These are phyloP conservation scores for Thelonectria discophora DNA, from an alignment of 2,329 filamentous ascomycete genomes.

Conservation along the genomic window DNA sequence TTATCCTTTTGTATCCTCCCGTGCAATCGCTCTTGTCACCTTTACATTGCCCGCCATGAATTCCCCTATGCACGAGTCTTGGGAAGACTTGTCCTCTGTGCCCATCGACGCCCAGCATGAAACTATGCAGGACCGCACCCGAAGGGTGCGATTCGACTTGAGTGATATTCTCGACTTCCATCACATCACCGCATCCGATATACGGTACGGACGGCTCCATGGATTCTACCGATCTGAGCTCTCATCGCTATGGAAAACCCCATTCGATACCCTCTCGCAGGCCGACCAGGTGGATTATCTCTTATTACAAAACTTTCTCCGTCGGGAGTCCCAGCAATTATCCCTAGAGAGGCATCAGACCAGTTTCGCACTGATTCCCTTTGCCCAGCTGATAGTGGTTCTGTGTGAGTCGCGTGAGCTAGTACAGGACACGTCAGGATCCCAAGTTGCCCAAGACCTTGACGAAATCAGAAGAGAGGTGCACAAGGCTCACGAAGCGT, in stretches of 20 bases:
- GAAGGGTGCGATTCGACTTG: slow-evolving; percentile 56
- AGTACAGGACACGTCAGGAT: slow-evolving; percentile 53
- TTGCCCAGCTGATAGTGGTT: slow-evolving; percentile 51
- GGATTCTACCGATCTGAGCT: slow-evolving; percentile 55
- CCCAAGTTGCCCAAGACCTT: slow-evolving; percentile 54
- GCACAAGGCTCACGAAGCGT: slow-evolving; percentile 42
- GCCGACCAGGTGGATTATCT: slow-evolving; percentile 60
- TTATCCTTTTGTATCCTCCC: background rate
- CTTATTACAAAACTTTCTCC: slow-evolving; percentile 58
- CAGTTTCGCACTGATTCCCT: slow-evolving; percentile 55
- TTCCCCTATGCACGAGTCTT: slow-evolving; percentile 13
- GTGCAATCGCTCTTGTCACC: background rate
- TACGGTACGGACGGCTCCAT: slow-evolving; percentile 50
- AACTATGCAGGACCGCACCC: slow-evolving; percentile 53
- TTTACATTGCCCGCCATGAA: background rate
- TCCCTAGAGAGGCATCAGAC: slow-evolving; percentile 49
- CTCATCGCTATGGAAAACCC: slow-evolving; percentile 34
- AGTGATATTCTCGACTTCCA: slow-evolving; percentile 59
- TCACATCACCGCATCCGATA: slow-evolving; percentile 55
- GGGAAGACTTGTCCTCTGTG: slow-evolving; percentile 16
- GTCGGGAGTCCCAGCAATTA: slow-evolving; percentile 48
- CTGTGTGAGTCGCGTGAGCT: slow-evolving; percentile 60
- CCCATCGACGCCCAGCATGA: slow-evolving; percentile 31
- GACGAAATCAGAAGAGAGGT: slow-evolving; percentile 48
- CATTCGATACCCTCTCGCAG: slow-evolving; percentile 46